These are phyloP conservation scores for Backusella morwellensis DNA, from an alignment of 192 early-diverging fungal genomes.

Conservation along the genomic window DNA sequence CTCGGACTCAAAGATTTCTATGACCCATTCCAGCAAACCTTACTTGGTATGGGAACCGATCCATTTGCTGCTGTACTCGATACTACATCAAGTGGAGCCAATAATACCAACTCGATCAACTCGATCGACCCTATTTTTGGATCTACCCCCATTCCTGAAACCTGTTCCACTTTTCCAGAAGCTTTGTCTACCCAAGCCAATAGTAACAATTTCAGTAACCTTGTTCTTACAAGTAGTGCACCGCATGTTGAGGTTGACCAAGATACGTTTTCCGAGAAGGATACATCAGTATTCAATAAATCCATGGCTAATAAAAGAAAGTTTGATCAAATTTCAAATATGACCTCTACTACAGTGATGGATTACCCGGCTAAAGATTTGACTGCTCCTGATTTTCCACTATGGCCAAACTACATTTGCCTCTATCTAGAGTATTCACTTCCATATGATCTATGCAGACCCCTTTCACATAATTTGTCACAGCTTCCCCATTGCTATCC, in stretches of 20 bases:
- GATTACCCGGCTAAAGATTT: not conserved
- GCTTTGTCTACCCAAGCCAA: not conserved
- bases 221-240: not conserved
- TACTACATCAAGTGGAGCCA: not conserved
- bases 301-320: not conserved
- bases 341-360: not conserved
- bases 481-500: slow-evolving; percentile 30
- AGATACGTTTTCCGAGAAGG: not conserved
- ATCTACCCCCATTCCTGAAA: not conserved
- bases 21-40: slow-evolving; percentile 21
- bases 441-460: slow-evolving; percentile 28
- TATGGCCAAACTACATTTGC: slow-evolving; percentile 43
- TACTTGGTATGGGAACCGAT: not conserved
- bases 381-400: not conserved
- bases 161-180: not conserved
- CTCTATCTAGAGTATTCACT: slow-evolving; percentile 35
- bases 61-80: not conserved
- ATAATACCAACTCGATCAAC: not conserved
- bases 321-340: slow-evolving; percentile 6
- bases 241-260: not conserved
- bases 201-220: not conserved
- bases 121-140: slow-evolving; percentile 2
- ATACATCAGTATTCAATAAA: not conserved
- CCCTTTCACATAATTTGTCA: slow-evolving; percentile 33
- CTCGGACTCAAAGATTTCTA: slow-evolving; percentile 36